A percentile compares a stretch with the other conserved stretches of the same genome.
These are phyloP conservation scores for Tolypocladium guangdongense DNA, from an alignment of 2,329 filamentous ascomycete genomes.

Conservation along the genomic window DNA sequence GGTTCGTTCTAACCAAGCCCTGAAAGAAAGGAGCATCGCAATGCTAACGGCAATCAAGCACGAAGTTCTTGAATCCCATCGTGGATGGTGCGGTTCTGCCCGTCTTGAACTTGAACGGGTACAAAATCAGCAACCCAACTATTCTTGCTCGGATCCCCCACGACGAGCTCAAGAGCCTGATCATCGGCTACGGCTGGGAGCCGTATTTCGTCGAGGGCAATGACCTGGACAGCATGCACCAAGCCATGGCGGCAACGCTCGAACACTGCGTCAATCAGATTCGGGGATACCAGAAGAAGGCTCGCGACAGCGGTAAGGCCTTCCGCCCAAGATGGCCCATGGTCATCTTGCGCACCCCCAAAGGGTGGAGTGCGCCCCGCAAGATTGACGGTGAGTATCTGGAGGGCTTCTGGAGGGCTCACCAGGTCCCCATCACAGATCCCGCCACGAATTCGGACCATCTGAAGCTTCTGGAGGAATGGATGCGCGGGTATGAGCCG, in stretches of 20 bases:
- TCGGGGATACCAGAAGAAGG: conserved; percentile 56
- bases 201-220: conserved; percentile 73
- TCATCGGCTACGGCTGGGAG: conserved; percentile 66
- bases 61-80: conserved; percentile 71
- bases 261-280: conserved; percentile 65
- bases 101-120: conserved; percentile 69
- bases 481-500: conserved; percentile 69
- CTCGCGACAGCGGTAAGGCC: conserved; percentile 57
- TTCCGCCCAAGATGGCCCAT: conserved; percentile 68
- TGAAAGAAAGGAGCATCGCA: background rate
- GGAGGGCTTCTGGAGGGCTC: conserved; percentile 68
- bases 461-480: conserved; percentile 58
- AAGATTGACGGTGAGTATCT: conserved; percentile 61
- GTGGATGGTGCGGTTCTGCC: conserved; percentile 69
- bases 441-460: conserved; percentile 54
- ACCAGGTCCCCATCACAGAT: conserved; percentile 68
- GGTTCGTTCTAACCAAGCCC: background rate
- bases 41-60: conserved; percentile 26
- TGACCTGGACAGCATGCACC: conserved; percentile 65
- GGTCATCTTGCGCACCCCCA: conserved; percentile 66
- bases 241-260: conserved; percentile 69
- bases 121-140: conserved; percentile 78
- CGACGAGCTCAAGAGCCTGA: conserved; percentile 58
- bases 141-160: conserved; percentile 63
- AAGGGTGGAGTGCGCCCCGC: conserved; percentile 69